A percentile compares a stretch with the other conserved stretches of the same genome.
These are phyloP conservation scores for Sequoiadendron giganteum DNA, from an alignment of 75 land plant genomes.

Conservation along the genomic window DNA sequence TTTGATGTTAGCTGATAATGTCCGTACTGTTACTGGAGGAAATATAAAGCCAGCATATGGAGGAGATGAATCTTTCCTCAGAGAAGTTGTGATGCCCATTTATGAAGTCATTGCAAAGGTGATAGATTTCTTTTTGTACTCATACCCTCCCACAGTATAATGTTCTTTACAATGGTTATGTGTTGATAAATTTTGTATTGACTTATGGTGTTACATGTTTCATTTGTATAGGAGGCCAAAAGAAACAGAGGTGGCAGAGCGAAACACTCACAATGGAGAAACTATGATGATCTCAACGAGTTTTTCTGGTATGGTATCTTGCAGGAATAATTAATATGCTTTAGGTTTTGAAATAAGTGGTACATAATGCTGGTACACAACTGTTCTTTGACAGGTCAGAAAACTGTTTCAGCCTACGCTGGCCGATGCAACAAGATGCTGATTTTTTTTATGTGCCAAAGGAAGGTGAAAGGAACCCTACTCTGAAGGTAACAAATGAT, in stretches of 20 bases:
- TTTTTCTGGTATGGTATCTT: slow-evolving; percentile 71
- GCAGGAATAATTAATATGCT: not conserved
- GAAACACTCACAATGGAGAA: slow-evolving; percentile 90
- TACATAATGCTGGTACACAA: not conserved
- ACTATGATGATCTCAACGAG: slow-evolving; percentile 98
- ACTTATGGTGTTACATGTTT: not conserved
- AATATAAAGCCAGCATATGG: slow-evolving; percentile 77
- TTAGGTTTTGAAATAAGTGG: not conserved
- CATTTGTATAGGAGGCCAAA: slow-evolving; percentile 55
- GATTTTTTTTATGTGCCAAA: slow-evolving; percentile 30
- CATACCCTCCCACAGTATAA: not conserved
- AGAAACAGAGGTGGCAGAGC: slow-evolving; percentile 70
- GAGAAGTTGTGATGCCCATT: slow-evolving; percentile 76
- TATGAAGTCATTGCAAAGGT: slow-evolving; percentile 81
- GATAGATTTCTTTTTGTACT: not conserved
- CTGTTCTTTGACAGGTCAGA: slow-evolving; percentile 53
- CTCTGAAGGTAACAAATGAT: slow-evolving; percentile 5
- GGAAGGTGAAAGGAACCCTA: slow-evolving; percentile 1
- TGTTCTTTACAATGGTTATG: slow-evolving; percentile 17
- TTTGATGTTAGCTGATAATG: slow-evolving; percentile 52
- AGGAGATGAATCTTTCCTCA: slow-evolving; percentile 69
- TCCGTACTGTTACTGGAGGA: slow-evolving; percentile 70
- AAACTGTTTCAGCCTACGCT: slow-evolving; percentile 81
- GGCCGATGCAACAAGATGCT: slow-evolving; percentile 74
- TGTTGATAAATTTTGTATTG: slow-evolving; percentile 6